Conservation (phyloP, 306 rosid species). For the Mimosa pudica region DNA sequence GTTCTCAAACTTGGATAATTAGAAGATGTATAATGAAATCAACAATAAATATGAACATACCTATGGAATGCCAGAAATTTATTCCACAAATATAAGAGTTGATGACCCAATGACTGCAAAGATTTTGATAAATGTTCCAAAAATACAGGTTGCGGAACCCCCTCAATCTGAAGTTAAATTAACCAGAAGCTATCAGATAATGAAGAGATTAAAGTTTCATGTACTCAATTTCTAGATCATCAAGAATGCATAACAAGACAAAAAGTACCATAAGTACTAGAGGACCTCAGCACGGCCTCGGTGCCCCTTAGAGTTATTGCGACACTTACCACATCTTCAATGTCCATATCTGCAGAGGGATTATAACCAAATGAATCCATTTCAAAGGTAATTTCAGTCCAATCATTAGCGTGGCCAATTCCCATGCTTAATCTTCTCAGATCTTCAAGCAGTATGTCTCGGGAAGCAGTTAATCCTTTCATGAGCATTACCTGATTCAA, state of each 20-base stretch:
- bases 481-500: constrained; percentile 57
- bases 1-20: constrained; percentile 10
- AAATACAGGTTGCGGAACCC: constrained; percentile 48
- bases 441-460: constrained; percentile 79
- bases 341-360: constrained; percentile 39
- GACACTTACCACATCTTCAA: constrained; percentile 41
- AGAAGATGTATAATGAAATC: constrained; percentile 26
- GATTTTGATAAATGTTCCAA: constrained; percentile 50
- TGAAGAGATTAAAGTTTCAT: constrained; percentile 11
- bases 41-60: constrained; percentile 43
- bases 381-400: constrained; percentile 61
- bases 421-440: constrained; percentile 73
- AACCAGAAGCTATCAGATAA: constrained; percentile 52
- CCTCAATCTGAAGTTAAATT: constrained; percentile 42
- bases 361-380: constrained; percentile 57
- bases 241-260: constrained; percentile 33
- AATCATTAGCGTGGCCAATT: constrained; percentile 67
- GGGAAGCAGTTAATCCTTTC: constrained; percentile 74
- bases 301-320: constrained; percentile 50
- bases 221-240: constrained; percentile 20
- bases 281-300: constrained; percentile 59
- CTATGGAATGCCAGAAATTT: constrained; percentile 88
- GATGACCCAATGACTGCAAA: constrained; percentile 67
- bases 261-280: constrained; percentile 28
- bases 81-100: constrained; percentile 74